phyloP scores from a whole-genome alignment of 2,329 filamentous ascomycete species.

The Ophiocordyceps unilateralis region DNA sequence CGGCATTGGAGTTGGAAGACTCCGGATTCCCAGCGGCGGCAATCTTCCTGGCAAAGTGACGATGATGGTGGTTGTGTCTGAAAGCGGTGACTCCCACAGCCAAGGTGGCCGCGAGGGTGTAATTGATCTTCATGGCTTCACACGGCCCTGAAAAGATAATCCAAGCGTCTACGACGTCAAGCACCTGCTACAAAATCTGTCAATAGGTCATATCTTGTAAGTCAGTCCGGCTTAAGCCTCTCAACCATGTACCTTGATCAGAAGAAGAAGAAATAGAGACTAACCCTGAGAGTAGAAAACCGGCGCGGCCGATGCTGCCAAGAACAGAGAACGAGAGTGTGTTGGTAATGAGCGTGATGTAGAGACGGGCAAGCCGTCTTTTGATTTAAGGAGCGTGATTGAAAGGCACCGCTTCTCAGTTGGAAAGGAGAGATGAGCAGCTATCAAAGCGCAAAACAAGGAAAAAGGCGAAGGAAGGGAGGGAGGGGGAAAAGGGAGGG shows the following conservation, averaged over 20 bases:
- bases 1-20: background rate
- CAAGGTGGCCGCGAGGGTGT: background rate
- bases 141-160: background rate
- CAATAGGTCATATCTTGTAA: too few relatives aligned
- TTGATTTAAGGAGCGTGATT: background rate
- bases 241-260: background rate
- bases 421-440: background rate
- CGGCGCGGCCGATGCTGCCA: background rate
- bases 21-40: background rate
- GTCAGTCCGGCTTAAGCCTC: too few relatives aligned
- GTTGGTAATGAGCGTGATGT: background rate
- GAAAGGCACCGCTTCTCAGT: background rate
- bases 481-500: background rate
- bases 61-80: background rate
- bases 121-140: background rate
- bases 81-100: background rate
- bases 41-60: background rate
- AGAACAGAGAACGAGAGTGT: background rate
- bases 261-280: background rate
- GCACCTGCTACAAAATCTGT: background rate
- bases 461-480: background rate
- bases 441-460: background rate
- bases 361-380: background rate
- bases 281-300: background rate
- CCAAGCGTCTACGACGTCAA: background rate